Evolutionary conservation across 106 monocot species (phyloP), one percentile per base, ranked within the genome.

Genomic region (Phalaenopsis equestris): DNA sequence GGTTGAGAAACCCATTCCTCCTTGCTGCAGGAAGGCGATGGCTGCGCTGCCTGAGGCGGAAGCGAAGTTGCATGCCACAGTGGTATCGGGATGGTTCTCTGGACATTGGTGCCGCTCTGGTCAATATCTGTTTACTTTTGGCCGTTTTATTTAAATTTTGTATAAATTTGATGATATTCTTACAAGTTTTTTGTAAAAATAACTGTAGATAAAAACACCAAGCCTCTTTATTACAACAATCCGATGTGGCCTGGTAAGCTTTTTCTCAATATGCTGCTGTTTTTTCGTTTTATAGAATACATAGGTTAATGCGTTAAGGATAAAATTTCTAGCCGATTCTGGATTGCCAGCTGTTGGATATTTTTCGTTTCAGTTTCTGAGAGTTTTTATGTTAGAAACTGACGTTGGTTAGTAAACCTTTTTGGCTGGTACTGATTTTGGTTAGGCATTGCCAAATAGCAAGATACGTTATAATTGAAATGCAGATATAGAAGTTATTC

Each of bases 211-310:
- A 89, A 88, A 56, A 55, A 55, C 2, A 30, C 43, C 75, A 86
- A 90, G 72, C 75, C 42, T 8, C 49, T 82, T 81, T 97, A 92
- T 57, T 97, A 88, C 85, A 89, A 94, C 77, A 97, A 97, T 79
- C 94, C 94, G 21, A 94, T 97, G 94, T 94, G 97, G 94, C 92
- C 94, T 72, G 97, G 97, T 96, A 90, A 41, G 23, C 55, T 65
- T 72, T 55, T 17, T 72, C 39, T 56, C 7, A 55, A 21, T 56
- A 37, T 45, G 24, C 37, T 46, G n/a, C 6, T 17, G 6, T 8
- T 7, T 47, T 73, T 38, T 72, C 30, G 36, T 36, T 10, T 49
- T 49, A 43, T 23, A 18, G 55, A 17, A 30, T 30, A 30, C 30
- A 42, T 11, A 75, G 4, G 61, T 61, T 61, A 19, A 49, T 6